These are phyloP conservation scores for Paspalum notatum DNA, from an alignment of 176 grass and related monocot species.

Conservation along the genomic window DNA sequence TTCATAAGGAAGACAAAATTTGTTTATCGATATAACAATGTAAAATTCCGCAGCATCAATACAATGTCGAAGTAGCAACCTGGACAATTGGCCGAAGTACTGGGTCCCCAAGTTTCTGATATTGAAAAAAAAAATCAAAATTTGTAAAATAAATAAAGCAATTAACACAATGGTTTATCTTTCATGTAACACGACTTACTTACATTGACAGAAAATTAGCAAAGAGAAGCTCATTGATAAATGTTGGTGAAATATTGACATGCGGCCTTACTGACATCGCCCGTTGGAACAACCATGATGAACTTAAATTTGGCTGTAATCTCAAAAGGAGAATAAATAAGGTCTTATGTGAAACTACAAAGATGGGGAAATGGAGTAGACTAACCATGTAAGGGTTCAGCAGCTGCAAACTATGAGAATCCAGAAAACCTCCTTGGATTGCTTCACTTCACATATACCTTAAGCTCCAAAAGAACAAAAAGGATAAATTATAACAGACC, in stretches of 20 bases:
- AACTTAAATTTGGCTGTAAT: constrained; percentile 93
- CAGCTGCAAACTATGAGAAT: constrained; percentile 64
- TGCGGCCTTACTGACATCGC: constrained; percentile 85
- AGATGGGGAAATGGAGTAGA: constrained; percentile 5
- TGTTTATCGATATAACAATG: constrained; percentile 9
- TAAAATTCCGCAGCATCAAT: constrained; percentile 1
- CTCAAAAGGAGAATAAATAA: constrained; percentile 14
- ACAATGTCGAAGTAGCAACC: constrained; percentile 49
- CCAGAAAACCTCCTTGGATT: constrained; percentile 73
- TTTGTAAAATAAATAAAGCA: constrained; percentile 38
- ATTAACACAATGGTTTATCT: constrained; percentile 18
- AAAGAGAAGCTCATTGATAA: constrained; percentile 94
- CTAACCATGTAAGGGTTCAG: constrained; percentile 94
- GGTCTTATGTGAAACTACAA: constrained; percentile 16
- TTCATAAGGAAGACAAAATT: not conserved
- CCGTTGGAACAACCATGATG: constrained; percentile 96
- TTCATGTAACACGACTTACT: constrained; percentile 42
- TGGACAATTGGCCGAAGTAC: constrained; percentile 89
- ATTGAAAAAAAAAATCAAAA: constrained; percentile 24
- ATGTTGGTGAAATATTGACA: constrained; percentile 64
- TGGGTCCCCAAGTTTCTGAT: constrained; percentile 79
- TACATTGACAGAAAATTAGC: constrained; percentile 92
- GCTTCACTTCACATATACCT: constrained; percentile 97
- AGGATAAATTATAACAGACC: constrained; percentile 18
- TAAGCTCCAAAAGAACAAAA: constrained; percentile 39